Percentiles rank a stretch among this genome's conserved stretches.
phyloP scores from a whole-genome alignment of 2,329 filamentous ascomycete genomes.

The Colletotrichum spinosum region DNA sequence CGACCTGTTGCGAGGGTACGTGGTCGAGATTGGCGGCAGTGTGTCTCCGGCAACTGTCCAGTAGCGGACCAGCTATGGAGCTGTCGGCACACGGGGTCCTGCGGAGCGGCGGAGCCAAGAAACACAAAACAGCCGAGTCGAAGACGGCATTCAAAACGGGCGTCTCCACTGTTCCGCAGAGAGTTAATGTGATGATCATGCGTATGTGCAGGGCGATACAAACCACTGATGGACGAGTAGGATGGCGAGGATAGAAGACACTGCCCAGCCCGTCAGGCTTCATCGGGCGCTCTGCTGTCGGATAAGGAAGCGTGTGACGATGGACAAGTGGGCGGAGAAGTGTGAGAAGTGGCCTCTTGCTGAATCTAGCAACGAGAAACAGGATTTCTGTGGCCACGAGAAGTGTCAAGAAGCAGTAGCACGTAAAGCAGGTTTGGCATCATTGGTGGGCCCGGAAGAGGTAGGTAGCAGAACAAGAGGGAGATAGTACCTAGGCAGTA shows the following conservation, averaged over 20 bases:
- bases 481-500: no score
- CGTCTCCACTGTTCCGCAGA: slow-evolving; percentile 21
- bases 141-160: slow-evolving; percentile 23
- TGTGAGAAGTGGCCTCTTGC: no score
- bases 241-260: slow-evolving; percentile 3
- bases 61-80: no score
- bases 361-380: no score
- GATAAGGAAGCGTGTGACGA: no score
- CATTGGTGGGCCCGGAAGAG: no score
- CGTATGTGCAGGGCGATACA: slow-evolving; percentile 25
- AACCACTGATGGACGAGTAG: neutral
- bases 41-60: neutral
- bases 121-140: slow-evolving; percentile 16
- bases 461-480: no score
- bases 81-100: slow-evolving; percentile 5
- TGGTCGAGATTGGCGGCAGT: neutral
- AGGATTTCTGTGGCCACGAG: no score
- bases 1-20: neutral
- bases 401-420: no score
- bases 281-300: no score
- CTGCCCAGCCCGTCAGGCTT: slow-evolving; percentile 11
- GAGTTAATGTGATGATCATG: slow-evolving; percentile 29
- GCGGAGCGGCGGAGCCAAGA: slow-evolving; percentile 5
- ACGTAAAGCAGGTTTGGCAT: no score
- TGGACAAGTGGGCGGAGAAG: no score